Evolutionary conservation across 1,284 basidiomycete species (phyloP).

Genomic region (Ceratobasidium sp.): DNA sequence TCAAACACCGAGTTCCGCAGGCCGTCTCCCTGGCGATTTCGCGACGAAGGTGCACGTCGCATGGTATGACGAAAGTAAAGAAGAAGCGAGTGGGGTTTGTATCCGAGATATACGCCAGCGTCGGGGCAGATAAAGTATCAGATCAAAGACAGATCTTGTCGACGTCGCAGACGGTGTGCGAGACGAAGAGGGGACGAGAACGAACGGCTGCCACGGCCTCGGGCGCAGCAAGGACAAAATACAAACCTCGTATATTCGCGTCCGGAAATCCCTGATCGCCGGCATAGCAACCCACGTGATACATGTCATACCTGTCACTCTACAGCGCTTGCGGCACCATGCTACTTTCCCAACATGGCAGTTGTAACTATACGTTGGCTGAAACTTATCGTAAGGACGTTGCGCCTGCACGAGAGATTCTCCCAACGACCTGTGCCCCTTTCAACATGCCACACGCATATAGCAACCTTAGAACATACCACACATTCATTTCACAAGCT

Average conservation of each 20-base stretch:
- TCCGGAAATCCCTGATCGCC: slow-evolving; percentile 10
- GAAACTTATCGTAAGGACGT: neutral
- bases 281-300: slow-evolving; percentile 32
- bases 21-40: neutral
- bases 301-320: neutral
- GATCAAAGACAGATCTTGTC: neutral
- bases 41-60: slow-evolving; percentile 28
- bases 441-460: too few species aligned
- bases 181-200: neutral
- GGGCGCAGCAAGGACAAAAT: slow-evolving; percentile 16
- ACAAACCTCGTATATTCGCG: slow-evolving; percentile 1
- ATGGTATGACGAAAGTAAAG: slow-evolving; percentile 1
- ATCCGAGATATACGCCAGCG: slow-evolving; percentile 27
- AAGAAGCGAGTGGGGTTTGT: neutral
- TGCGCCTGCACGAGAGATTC: neutral
- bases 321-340: neutral
- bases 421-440: too few species aligned
- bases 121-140: neutral
- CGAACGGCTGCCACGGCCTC: neutral
- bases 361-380: neutral
- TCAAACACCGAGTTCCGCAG: slow-evolving; percentile 41
- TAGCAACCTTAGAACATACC: neutral
- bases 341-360: neutral
- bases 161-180: neutral
- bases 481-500: neutral